Evolutionary conservation across 78 protist species (phyloP).

Genomic region (Anaeramoeba flamelloides): DNA sequence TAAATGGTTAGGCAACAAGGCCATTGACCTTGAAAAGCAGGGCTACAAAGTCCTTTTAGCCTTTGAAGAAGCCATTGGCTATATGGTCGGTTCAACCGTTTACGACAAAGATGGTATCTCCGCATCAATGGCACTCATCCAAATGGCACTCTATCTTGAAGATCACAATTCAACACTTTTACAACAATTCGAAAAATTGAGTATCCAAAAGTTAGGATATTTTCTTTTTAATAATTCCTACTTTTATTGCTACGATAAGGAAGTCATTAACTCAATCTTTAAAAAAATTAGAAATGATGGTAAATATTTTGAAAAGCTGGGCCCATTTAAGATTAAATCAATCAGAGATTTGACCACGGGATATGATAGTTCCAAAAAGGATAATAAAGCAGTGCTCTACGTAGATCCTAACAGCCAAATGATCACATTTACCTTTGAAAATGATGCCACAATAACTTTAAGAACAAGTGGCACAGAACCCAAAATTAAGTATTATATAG

Average conservation of each 20-base stretch:
- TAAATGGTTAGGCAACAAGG: slow-evolving; percentile 90
- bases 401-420: slow-evolving; percentile 37
- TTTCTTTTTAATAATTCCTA: slow-evolving; percentile 26
- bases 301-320: slow-evolving; percentile 9
- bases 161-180: neutral
- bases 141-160: slow-evolving; percentile 32
- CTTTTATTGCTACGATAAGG: slow-evolving; percentile 53
- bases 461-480: slow-evolving; percentile 96
- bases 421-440: slow-evolving; percentile 74
- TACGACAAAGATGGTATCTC: slow-evolving; percentile 90
- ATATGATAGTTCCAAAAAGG: slow-evolving; percentile 12
- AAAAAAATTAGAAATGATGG: slow-evolving; percentile 33
- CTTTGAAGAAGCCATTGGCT: slow-evolving; percentile 74
- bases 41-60: slow-evolving; percentile 56
- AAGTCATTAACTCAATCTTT: slow-evolving; percentile 43
- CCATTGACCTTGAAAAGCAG: slow-evolving; percentile 26
- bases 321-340: slow-evolving; percentile 1
- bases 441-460: slow-evolving; percentile 72
- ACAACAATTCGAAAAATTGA: neutral
- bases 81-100: slow-evolving; percentile 43
- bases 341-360: slow-evolving; percentile 60
- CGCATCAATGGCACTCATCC: slow-evolving; percentile 60
- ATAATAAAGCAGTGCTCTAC: slow-evolving; percentile 16
- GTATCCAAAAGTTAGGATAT: slow-evolving; percentile 21
- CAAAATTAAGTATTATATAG: slow-evolving; percentile 80